Percentiles rank a stretch among this genome's conserved stretches.
These are phyloP conservation scores for Meripilus lineatus DNA, from an alignment of 1,284 basidiomycete genomes.

Conservation along the genomic window DNA sequence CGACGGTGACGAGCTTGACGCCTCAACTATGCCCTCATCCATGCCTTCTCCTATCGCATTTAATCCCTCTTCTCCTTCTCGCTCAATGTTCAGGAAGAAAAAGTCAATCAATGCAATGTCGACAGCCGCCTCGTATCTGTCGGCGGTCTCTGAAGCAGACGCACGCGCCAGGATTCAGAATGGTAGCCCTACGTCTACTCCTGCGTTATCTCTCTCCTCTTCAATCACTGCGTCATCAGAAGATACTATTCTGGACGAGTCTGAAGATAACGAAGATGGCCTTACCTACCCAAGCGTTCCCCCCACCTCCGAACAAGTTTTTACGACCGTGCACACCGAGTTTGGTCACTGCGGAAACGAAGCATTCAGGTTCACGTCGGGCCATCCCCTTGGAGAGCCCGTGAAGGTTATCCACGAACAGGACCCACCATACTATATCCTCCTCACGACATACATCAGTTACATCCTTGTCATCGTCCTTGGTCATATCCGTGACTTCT, in stretches of 20 bases:
- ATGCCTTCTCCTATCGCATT: slow-evolving; percentile 49
- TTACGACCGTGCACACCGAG: slow-evolving; percentile 75
- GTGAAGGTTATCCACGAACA: slow-evolving; percentile 55
- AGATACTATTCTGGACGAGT: slow-evolving; percentile 55
- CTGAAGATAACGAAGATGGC: slow-evolving; percentile 44
- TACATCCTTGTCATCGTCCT: slow-evolving; percentile 86
- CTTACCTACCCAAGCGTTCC: slow-evolving; percentile 55
- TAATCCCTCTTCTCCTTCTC: slow-evolving; percentile 36
- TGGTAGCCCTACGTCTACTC: slow-evolving; percentile 49
- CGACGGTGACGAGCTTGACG: slow-evolving; percentile 12
- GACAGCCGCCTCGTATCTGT: slow-evolving; percentile 67
- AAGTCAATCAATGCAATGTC: slow-evolving; percentile 46
- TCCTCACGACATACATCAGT: slow-evolving; percentile 89
- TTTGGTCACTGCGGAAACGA: slow-evolving; percentile 82
- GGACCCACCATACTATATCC: slow-evolving; percentile 87
- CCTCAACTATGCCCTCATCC: slow-evolving; percentile 4
- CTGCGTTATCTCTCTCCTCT: slow-evolving; percentile 66
- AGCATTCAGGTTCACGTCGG: slow-evolving; percentile 61
- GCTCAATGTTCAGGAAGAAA: slow-evolving; percentile 59
- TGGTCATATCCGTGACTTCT: slow-evolving; percentile 93
- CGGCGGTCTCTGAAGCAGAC: slow-evolving; percentile 67
- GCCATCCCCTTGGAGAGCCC: slow-evolving; percentile 49
- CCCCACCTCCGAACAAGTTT: slow-evolving; percentile 73
- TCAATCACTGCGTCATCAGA: slow-evolving; percentile 60
- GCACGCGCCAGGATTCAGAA: slow-evolving; percentile 45